Conservation (phyloP, 331 rosid genomes). For the Rhamnella rubrinervis region DNA sequence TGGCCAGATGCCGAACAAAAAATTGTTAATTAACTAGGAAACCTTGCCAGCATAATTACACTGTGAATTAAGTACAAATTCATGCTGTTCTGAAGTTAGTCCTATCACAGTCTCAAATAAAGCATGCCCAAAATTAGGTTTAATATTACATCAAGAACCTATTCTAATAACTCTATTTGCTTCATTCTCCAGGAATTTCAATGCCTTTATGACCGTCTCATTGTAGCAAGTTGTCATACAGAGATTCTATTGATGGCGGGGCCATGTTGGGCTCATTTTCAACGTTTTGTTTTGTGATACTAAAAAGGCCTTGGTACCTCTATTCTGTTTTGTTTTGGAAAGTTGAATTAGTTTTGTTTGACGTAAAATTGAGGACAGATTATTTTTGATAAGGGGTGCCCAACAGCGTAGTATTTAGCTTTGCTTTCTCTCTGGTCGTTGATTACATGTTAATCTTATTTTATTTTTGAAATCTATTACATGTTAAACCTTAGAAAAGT, state of each 20-base stretch:
- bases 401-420: slow-evolving; percentile 2
- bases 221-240: slow-evolving; percentile 12
- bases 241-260: slow-evolving; percentile 27
- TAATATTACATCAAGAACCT: slow-evolving; percentile 10
- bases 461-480: background rate
- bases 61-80: background rate
- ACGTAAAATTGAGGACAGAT: background rate
- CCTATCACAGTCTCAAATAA: background rate
- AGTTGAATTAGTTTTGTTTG: slow-evolving; percentile 17
- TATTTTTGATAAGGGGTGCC: slow-evolving; percentile 2
- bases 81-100: background rate
- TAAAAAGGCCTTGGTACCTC: slow-evolving; percentile 35
- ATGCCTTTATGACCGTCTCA: slow-evolving; percentile 76
- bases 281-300: slow-evolving; percentile 29
- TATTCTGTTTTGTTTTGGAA: slow-evolving; percentile 15
- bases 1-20: no score
- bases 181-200: slow-evolving; percentile 68
- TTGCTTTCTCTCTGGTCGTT: background rate
- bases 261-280: slow-evolving; percentile 22
- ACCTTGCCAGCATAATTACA: no score
- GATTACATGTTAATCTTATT: background rate
- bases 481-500: background rate
- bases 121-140: background rate
- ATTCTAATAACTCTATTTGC: slow-evolving; percentile 17
- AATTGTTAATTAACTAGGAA: no score